phyloP scores from a whole-genome alignment of 1,139 yeast genomes.

The Lodderomyces theae region DNA sequence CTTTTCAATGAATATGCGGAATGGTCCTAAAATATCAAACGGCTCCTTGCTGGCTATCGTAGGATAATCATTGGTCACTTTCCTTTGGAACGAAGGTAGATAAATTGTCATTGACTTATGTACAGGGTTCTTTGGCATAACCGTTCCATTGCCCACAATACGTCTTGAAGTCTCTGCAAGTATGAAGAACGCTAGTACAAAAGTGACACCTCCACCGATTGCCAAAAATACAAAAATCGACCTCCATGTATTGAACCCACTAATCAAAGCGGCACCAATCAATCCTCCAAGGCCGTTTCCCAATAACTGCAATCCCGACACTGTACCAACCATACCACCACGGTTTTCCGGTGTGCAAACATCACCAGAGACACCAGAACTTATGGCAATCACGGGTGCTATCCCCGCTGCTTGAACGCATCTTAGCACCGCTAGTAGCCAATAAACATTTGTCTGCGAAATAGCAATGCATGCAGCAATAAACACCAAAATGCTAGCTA shows the following conservation, averaged over 20 bases:
- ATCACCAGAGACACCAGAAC: slow-evolving; percentile 42
- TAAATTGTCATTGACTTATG: slow-evolving; percentile 25
- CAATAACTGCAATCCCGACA: slow-evolving; percentile 33
- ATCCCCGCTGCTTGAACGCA: slow-evolving; percentile 43
- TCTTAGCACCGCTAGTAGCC: slow-evolving; percentile 35
- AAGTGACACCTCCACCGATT: slow-evolving; percentile 35
- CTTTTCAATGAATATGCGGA: slow-evolving; percentile 25
- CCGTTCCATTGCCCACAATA: slow-evolving; percentile 40
- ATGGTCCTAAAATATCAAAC: slow-evolving; percentile 29
- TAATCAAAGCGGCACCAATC: slow-evolving; percentile 36
- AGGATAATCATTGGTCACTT: slow-evolving; percentile 25
- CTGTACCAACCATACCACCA: slow-evolving; percentile 41
- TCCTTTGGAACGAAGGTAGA: slow-evolving; percentile 23
- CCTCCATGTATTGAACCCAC: slow-evolving; percentile 33
- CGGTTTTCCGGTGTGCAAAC: slow-evolving; percentile 35
- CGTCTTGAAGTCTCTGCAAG: slow-evolving; percentile 38
- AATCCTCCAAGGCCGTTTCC: slow-evolving; percentile 43
- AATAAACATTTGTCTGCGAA: slow-evolving; percentile 32
- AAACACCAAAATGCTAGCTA: slow-evolving; percentile 26
- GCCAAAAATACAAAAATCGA: slow-evolving; percentile 38
- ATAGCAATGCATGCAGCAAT: slow-evolving; percentile 36
- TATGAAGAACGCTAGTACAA: slow-evolving; percentile 21
- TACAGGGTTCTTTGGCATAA: slow-evolving; percentile 22
- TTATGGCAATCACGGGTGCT: slow-evolving; percentile 40
- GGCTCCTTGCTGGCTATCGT: slow-evolving; percentile 22